phyloP scores from a whole-genome alignment of 148 eudicot species.

The Persicaria tinctoria region DNA sequence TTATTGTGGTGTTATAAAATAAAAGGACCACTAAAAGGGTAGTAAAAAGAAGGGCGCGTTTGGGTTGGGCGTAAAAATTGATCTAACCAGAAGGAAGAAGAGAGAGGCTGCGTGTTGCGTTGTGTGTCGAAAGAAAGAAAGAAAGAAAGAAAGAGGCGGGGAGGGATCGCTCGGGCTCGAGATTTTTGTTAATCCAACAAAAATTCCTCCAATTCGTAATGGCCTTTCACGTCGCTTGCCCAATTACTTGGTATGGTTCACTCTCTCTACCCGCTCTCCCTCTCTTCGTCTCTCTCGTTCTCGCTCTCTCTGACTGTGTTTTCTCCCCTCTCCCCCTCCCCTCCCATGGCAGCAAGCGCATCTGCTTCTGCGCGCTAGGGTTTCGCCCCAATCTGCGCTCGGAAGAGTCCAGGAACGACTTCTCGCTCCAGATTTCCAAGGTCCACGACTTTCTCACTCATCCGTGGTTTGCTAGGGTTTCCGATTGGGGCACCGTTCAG shows the following conservation, averaged over 20 bases:
- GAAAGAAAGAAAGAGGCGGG: background rate
- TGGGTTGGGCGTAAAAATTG: background rate
- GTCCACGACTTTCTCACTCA: slow-evolving; percentile 42
- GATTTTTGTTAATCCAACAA: slow-evolving; percentile 8
- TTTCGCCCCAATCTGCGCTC: slow-evolving; percentile 37
- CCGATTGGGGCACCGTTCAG: slow-evolving; percentile 43
- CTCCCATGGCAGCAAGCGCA: slow-evolving; percentile 47
- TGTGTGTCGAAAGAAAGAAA: background rate
- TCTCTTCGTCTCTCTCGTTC: slow-evolving; percentile 6
- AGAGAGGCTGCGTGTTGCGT: background rate
- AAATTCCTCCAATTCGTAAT: slow-evolving; percentile 16
- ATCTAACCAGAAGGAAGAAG: background rate
- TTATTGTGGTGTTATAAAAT: background rate
- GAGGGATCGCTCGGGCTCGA: slow-evolving; percentile 3
- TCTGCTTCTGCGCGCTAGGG: slow-evolving; percentile 75
- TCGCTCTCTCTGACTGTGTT: background rate
- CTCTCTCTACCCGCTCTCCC: background rate
- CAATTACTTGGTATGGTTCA: slow-evolving; percentile 72
- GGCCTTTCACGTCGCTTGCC: slow-evolving; percentile 98
- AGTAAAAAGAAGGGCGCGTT: slow-evolving; percentile 12
- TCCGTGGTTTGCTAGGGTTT: slow-evolving; percentile 58
- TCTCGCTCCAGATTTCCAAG: slow-evolving; percentile 30
- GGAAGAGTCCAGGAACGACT: slow-evolving; percentile 22
- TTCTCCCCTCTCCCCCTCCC: background rate
- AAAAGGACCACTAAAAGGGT: background rate